Percentiles rank a stretch among this genome's conserved stretches.
These are phyloP conservation scores for Albophoma yamanashiensis DNA, from an alignment of 2,329 filamentous ascomycete species.

Conservation along the genomic window DNA sequence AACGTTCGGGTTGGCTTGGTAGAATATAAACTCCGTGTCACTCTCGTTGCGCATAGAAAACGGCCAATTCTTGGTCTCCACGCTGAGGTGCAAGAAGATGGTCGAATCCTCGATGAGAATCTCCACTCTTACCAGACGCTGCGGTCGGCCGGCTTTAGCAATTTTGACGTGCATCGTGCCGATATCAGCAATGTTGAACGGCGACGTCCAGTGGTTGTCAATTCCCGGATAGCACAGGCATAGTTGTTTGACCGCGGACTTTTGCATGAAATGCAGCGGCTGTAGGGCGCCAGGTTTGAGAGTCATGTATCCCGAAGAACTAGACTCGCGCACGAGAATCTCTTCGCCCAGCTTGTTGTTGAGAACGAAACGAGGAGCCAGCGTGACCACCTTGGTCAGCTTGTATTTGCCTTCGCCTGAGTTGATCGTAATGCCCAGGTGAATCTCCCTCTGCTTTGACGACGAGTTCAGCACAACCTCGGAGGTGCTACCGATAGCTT, in stretches of 20 bases:
- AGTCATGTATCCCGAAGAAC: constrained; percentile 74
- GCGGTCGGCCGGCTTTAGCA: constrained; percentile 79
- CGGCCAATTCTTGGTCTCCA: constrained; percentile 93
- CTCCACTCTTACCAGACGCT: constrained; percentile 79
- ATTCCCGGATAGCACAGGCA: constrained; percentile 88
- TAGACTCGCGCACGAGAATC: constrained; percentile 81
- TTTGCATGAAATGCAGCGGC: constrained; percentile 82
- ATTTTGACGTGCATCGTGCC: constrained; percentile 91
- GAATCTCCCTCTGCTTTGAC: constrained; percentile 67
- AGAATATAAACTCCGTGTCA: constrained; percentile 93
- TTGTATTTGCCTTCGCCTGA: constrained; percentile 97
- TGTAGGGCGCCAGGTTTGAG: constrained; percentile 70
- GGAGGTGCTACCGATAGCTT: constrained; percentile 87
- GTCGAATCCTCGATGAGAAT: constrained; percentile 88
- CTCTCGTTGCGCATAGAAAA: constrained; percentile 99
- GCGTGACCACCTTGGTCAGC: constrained; percentile 87
- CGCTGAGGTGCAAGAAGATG: constrained; percentile 81
- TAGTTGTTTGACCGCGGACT: constrained; percentile 73
- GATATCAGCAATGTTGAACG: constrained; percentile 93
- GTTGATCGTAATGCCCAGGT: constrained; percentile 78
- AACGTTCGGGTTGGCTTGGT: constrained; percentile 84
- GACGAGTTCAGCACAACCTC: constrained; percentile 75
- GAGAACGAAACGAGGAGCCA: constrained; percentile 84
- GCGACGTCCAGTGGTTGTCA: constrained; percentile 95
- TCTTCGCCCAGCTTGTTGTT: constrained; percentile 89